Evolutionary conservation across 805 yeast species (phyloP).

Genomic region (Cephaloascus fragrans): DNA sequence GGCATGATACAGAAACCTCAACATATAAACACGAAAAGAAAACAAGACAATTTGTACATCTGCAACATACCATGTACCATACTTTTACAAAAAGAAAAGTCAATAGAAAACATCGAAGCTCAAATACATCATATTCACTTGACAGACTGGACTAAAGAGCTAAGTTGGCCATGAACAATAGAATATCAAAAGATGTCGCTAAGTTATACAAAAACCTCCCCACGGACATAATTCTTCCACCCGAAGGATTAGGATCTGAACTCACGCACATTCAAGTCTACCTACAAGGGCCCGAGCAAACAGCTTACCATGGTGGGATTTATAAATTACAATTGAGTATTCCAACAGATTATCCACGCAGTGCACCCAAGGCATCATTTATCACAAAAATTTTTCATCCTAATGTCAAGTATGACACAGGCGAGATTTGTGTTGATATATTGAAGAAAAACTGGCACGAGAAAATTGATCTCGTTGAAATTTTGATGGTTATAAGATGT

Average conservation of each 20-base stretch:
- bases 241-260: neutral
- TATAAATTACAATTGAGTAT: neutral
- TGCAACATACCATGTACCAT: no score
- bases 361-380: neutral
- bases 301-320: neutral
- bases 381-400: conserved; percentile 30
- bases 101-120: no score
- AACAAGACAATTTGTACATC: no score
- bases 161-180: neutral
- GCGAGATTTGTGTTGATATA: conserved; percentile 66
- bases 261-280: neutral
- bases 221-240: neutral
- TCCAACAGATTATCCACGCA: neutral
- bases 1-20: no score
- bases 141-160: no score
- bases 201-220: neutral
- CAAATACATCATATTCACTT: no score
- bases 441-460: conserved; percentile 49
- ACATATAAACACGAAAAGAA: no score
- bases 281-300: neutral
- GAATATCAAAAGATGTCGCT: neutral
- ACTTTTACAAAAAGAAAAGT: no score
- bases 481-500: neutral
- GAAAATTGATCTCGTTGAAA: neutral
- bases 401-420: conserved; percentile 40